These are phyloP conservation scores for Trichoderma sp. DNA, from an alignment of 2,329 filamentous ascomycete genomes.

Conservation along the genomic window DNA sequence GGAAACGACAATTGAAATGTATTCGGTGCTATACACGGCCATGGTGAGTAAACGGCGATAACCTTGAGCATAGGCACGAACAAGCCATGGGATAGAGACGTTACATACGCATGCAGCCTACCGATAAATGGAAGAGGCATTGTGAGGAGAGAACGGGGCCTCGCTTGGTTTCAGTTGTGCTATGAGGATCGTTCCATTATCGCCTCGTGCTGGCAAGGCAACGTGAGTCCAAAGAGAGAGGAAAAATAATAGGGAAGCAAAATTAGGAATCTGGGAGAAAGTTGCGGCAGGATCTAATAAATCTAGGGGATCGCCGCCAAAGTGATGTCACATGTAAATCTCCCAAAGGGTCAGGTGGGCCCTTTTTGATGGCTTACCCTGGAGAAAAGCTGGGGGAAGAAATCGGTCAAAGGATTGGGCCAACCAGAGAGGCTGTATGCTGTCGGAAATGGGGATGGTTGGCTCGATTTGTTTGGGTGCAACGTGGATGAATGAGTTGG, in stretches of 20 bases:
- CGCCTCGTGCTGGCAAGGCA: neutral
- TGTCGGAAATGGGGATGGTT: neutral
- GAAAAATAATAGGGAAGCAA: neutral
- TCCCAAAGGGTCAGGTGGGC: slow-evolving; percentile 16
- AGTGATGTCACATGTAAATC: slow-evolving; percentile 23
- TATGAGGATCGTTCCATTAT: slow-evolving; percentile 5
- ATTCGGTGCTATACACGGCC: slow-evolving; percentile 65
- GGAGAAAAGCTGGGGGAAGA: neutral
- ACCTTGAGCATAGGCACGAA: neutral
- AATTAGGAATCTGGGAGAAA: neutral
- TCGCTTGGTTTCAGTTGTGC: neutral
- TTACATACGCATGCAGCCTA: slow-evolving; percentile 52
- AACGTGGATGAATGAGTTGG: neutral
- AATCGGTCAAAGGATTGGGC: neutral
- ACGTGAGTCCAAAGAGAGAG: neutral
- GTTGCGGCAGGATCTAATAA: neutral
- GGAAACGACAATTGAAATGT: slow-evolving; percentile 81
- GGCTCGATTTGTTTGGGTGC: neutral
- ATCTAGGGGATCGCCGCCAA: neutral
- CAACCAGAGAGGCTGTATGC: neutral
- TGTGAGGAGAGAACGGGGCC: slow-evolving; percentile 23
- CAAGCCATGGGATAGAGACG: neutral
- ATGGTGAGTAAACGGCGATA: slow-evolving; percentile 5
- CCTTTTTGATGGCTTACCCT: slow-evolving; percentile 1
- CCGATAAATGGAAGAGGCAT: slow-evolving; percentile 58